Percentiles rank a stretch among this genome's conserved stretches.
phyloP scores from a whole-genome alignment of 2,329 filamentous ascomycete species.

The Aspergillus flavus region DNA sequence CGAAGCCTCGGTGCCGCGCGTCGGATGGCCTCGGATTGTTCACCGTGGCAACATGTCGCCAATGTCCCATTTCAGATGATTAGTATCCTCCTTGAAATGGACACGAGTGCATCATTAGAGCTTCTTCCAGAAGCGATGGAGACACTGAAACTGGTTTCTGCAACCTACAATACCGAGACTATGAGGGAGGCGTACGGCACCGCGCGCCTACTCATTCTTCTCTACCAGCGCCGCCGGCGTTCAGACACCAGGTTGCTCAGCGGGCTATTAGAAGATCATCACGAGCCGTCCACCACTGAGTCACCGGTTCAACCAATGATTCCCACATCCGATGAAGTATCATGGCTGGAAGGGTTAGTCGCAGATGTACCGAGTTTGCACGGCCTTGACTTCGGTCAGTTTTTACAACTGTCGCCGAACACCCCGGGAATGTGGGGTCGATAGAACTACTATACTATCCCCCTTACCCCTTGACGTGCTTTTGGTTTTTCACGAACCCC shows the following conservation, averaged over 20 bases:
- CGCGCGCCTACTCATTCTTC: conserved; percentile 52
- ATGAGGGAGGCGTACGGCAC: conserved; percentile 57
- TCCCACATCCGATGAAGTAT: conserved; percentile 33
- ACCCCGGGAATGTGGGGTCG: neutral
- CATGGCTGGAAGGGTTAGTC: conserved; percentile 45
- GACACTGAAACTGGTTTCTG: conserved; percentile 45
- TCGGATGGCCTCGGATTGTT: conserved; percentile 44
- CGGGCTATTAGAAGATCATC: conserved; percentile 3
- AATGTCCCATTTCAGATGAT: conserved; percentile 63
- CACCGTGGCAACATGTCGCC: conserved; percentile 61
- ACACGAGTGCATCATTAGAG: conserved; percentile 51
- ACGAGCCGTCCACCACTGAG: neutral
- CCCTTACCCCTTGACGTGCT: no score
- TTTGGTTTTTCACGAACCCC: no score
- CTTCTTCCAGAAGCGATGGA: conserved; percentile 55
- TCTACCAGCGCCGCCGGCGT: conserved; percentile 53
- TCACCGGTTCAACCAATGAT: conserved; percentile 11
- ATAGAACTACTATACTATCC: neutral
- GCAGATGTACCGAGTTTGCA: conserved; percentile 46
- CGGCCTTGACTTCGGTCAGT: conserved; percentile 34
- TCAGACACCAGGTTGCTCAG: conserved; percentile 36
- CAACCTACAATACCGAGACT: conserved; percentile 47
- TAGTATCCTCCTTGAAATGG: conserved; percentile 57
- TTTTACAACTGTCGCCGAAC: conserved; percentile 27
- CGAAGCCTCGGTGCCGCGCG: conserved; percentile 51